Base-by-base conservation (phyloP, 2,329 filamentous ascomycete genomes). In the Fusarium napiforme region DNA sequence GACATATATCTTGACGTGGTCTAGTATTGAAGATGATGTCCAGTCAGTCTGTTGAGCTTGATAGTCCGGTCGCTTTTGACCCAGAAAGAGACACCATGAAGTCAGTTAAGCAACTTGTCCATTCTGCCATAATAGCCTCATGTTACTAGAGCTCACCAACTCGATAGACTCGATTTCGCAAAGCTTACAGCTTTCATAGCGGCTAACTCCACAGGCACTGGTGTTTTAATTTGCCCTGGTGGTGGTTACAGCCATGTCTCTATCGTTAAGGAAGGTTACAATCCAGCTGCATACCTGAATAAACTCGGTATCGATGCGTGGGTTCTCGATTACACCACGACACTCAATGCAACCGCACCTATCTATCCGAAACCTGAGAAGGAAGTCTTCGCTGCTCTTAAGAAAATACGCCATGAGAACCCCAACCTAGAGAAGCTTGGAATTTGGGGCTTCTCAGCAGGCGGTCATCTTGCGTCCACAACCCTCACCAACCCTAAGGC, bases 381-480 rank as follows among this genome's bases (percentile, higher is more conserved):
- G 4, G 68, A 71, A 7, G 68, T 57, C 14, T 36, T 71, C 12
- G 46, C 66, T 21, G 65, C 68, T 5, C 21, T 71, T 0, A 16
- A 55, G 28, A 30, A 65, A 7, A 71, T 71, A 16, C 64, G 68
- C 6, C 28, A 59, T 3, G 14, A 65, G 0, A 65, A 69, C 5
- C 40, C 59, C 3, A 36, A n/a, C 5, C 47, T 32, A 7, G n/a
- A 43, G 19, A 69, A 71, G 32, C 68, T 71, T 1, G 68, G 68
- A 4, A 71, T 71, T 14, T 71, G 68, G 68, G 68, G 68, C 19
- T 71, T 69, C 39, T 71, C 68, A 12, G 68, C 68, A 10, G 68
- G 68, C 4, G 68, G 68, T 32, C 68, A 71, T 30, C 50, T 71
- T 39, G 65, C 68, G 16, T 56, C 68, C 40, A 69, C 61, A n/a